A percentile compares a stretch with the other conserved stretches of the same genome.
These are phyloP conservation scores for Zygosaccharomyces sapae DNA, from an alignment of 1,139 yeast species.

Conservation along the genomic window DNA sequence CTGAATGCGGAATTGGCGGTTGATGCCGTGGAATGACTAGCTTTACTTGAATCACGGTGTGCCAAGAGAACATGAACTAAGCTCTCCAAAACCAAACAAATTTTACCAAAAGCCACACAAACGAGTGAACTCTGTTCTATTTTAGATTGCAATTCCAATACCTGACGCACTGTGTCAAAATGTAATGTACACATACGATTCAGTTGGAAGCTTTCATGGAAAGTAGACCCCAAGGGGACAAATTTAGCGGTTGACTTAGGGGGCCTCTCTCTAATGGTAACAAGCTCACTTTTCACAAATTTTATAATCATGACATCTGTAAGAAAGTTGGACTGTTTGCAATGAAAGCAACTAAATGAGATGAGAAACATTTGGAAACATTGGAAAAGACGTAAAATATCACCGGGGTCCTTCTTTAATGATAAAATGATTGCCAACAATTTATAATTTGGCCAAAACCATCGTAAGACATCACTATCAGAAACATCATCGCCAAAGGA, in stretches of 20 bases:
- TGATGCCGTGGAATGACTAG: background rate
- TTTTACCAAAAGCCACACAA: constrained; percentile 9
- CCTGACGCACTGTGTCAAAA: constrained; percentile 7
- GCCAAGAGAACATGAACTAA: constrained; percentile 10
- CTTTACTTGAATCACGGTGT: constrained; percentile 4
- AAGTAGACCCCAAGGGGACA: constrained; percentile 2
- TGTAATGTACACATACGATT: constrained; percentile 10
- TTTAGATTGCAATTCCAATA: constrained; percentile 9
- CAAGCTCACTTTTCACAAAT: constrained; percentile 14
- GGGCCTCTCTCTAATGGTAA: constrained; percentile 9
- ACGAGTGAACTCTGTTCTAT: constrained; percentile 2
- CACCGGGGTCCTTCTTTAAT: background rate
- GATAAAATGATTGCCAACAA: constrained; percentile 6
- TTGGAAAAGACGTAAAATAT: constrained; percentile 9
- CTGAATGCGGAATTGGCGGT: constrained; percentile 6
- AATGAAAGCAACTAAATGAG: constrained; percentile 20
- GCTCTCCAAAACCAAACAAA: constrained; percentile 13
- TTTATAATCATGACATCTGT: constrained; percentile 14
- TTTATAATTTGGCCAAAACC: constrained; percentile 22
- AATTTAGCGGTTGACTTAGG: constrained; percentile 10
- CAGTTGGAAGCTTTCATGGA: constrained; percentile 4
- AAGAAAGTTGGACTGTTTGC: constrained; percentile 9
- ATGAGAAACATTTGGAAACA: constrained; percentile 21
- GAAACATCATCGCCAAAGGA: constrained; percentile 16
- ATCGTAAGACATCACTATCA: constrained; percentile 14